Base-by-base conservation (phyloP, 176 grass and related monocot genomes). In the Musa itinerans region DNA sequence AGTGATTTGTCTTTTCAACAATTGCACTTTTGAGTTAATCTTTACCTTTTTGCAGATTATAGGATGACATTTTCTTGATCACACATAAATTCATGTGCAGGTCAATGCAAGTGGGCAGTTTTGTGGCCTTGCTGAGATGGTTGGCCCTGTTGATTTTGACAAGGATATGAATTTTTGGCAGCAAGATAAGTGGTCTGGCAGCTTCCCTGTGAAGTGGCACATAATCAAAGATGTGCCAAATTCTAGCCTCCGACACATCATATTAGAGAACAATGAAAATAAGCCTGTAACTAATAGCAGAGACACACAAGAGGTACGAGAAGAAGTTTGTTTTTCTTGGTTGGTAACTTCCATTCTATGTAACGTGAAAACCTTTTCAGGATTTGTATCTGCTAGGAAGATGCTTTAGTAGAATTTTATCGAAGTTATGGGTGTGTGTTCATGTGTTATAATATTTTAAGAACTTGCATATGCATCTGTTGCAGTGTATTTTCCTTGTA, bases 281-380 rank as follows among this genome's bases (percentile, higher is more conserved):
- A 98, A 91, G 73, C 94, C 95, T 78, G 95, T 98, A 76, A 98
- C 95, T 53, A 84, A 98, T 58, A 98, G 95, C 82, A 90, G 95
- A 80, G 95, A 99, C 75, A 92, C 95, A 15, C 95, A 99, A 80
- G 95, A 99, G 82, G 95, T 94, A 91, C 68, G 52, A 9, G 21
- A 77, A 16, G 16, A 69, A 66, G 25, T 55, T 76, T 52, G 59
- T 61, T 50, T 61, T 29, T 73, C 1, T 55, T 5, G 54, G 54
- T 70, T 57, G 17, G 25, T 57, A 19, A 58, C 34, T 27, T 20
- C 19, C 50, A 54, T 13, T 49, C 2, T 71, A 3, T 21, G 15
- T 50, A 53, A 77, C 14, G 16, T 58, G 54, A 10, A 27, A 17
- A 3, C 22, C 13, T 71, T 43, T 29, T 49, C 59, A 29, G 57